Evolutionary conservation across 352 stramenopile genomes (phyloP).

Genomic region (Phytophthora fragariaefolia): DNA sequence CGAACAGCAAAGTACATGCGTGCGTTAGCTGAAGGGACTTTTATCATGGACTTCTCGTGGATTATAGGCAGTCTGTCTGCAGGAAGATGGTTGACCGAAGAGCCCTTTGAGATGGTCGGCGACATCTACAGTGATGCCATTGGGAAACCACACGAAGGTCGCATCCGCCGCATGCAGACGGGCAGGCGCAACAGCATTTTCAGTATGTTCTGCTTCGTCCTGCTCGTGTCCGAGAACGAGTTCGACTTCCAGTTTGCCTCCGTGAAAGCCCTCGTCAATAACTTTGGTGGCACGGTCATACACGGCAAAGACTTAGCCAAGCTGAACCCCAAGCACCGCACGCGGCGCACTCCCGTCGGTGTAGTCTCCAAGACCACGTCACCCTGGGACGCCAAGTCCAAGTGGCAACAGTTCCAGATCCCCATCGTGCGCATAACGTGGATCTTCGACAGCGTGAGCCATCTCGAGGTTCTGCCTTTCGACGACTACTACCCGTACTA

Average conservation of each 20-base stretch:
- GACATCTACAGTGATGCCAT: conserved; percentile 82
- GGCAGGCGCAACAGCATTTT: conserved; percentile 81
- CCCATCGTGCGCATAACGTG: conserved; percentile 88
- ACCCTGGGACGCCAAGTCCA: conserved; percentile 53
- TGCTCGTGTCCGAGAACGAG: conserved; percentile 68
- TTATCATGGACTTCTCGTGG: conserved; percentile 83
- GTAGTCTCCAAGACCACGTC: conserved; percentile 79
- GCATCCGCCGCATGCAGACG: conserved; percentile 52
- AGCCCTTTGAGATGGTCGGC: conserved; percentile 76
- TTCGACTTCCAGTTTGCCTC: conserved; percentile 82
- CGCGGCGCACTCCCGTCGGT: conserved; percentile 57
- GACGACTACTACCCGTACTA: conserved; percentile 90
- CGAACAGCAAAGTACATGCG: conserved; percentile 90
- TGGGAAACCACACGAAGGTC: conserved; percentile 73
- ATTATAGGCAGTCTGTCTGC: conserved; percentile 67
- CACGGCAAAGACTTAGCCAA: conserved; percentile 36
- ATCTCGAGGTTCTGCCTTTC: conserved; percentile 83
- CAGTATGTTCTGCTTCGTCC: conserved; percentile 71
- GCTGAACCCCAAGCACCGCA: conserved; percentile 27
- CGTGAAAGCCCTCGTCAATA: conserved; percentile 62
- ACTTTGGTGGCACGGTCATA: conserved; percentile 70
- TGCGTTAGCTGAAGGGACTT: conserved; percentile 73
- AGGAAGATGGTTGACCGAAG: conserved; percentile 71
- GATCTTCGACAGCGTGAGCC: conserved; percentile 90
- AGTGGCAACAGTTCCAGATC: conserved; percentile 76